A percentile compares a stretch with the other conserved stretches of the same genome.
phyloP scores from a whole-genome alignment of 2,329 filamentous ascomycete genomes.

The Metarhizium brunneum region DNA sequence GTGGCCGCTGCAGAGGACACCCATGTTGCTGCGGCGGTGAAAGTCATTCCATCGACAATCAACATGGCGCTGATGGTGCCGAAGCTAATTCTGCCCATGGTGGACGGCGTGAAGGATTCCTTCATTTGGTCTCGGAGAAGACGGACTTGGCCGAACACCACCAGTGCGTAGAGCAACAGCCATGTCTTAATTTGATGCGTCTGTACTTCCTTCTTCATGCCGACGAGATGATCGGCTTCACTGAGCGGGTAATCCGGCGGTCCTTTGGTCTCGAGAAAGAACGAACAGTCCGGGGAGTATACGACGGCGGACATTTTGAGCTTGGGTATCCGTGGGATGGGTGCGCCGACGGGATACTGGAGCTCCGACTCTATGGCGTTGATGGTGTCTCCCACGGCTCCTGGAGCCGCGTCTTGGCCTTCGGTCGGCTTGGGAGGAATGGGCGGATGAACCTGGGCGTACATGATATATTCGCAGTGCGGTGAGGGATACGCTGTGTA shows the following conservation, averaged over 20 bases:
- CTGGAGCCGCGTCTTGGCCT: slow-evolving; percentile 18
- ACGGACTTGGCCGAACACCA: slow-evolving; percentile 53
- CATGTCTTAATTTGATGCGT: slow-evolving; percentile 48
- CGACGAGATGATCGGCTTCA: slow-evolving; percentile 46
- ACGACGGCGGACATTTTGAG: slow-evolving; percentile 54
- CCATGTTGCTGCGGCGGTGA: slow-evolving; percentile 46
- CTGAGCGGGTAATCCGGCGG: slow-evolving; percentile 43
- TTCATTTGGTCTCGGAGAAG: slow-evolving; percentile 56
- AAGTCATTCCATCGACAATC: slow-evolving; percentile 51
- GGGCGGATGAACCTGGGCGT: slow-evolving; percentile 64
- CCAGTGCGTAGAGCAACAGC: slow-evolving; percentile 43
- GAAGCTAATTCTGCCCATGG: slow-evolving; percentile 56
- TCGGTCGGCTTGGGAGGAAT: slow-evolving; percentile 27
- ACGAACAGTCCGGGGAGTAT: slow-evolving; percentile 60
- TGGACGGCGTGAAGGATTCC: slow-evolving; percentile 58
- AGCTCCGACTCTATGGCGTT: slow-evolving; percentile 53
- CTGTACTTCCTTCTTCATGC: slow-evolving; percentile 52
- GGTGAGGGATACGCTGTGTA: slow-evolving; percentile 52
- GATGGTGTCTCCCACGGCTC: slow-evolving; percentile 30
- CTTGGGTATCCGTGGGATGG: slow-evolving; percentile 42
- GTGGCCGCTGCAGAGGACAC: slow-evolving; percentile 45
- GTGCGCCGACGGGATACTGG: slow-evolving; percentile 50
- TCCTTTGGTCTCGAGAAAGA: slow-evolving; percentile 56
- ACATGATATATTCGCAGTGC: slow-evolving; percentile 84
- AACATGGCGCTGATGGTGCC: slow-evolving; percentile 53